These are phyloP conservation scores for Trichoderma reesei DNA, from an alignment of 495 filamentous ascomycete species.

Conservation along the genomic window DNA sequence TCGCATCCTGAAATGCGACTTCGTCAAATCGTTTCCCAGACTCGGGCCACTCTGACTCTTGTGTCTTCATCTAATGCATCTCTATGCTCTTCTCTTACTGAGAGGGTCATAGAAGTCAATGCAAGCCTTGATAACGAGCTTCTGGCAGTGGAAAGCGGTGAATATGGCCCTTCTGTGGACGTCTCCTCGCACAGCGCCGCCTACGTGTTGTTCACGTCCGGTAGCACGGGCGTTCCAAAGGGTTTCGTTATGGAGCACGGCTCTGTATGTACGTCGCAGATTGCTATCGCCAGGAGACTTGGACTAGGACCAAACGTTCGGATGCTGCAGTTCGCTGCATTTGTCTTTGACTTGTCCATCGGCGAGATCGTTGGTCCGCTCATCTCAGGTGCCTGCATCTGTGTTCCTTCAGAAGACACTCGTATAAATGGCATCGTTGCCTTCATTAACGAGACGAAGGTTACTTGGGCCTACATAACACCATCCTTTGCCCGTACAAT, in stretches of 20 bases:
- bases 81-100: conserved; percentile 17
- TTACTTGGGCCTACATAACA: conserved; percentile 26
- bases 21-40: not conserved
- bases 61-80: conserved; percentile 11
- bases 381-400: conserved; percentile 37
- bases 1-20: conserved; percentile 2
- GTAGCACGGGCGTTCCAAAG: conserved; percentile 34
- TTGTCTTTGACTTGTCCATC: conserved; percentile 51
- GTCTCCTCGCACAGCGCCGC: not conserved
- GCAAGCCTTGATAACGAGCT: conserved; percentile 28
- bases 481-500: conserved; percentile 43
- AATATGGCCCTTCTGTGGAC: not conserved
- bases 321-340: conserved; percentile 51
- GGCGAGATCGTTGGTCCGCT: conserved; percentile 47
- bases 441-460: conserved; percentile 17
- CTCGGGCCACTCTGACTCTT: conserved; percentile 29
- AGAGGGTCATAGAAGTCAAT: conserved; percentile 39
- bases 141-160: not conserved
- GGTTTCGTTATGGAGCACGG: conserved; percentile 37
- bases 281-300: conserved; percentile 31
- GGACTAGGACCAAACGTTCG: conserved; percentile 31
- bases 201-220: conserved; percentile 51
- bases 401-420: conserved; percentile 28
- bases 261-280: conserved; percentile 26
- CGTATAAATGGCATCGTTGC: conserved; percentile 21